A percentile compares a stretch with the other conserved stretches of the same genome.
phyloP scores from a whole-genome alignment of 2,329 filamentous ascomycete species.

The Fonsecaea monophora region DNA sequence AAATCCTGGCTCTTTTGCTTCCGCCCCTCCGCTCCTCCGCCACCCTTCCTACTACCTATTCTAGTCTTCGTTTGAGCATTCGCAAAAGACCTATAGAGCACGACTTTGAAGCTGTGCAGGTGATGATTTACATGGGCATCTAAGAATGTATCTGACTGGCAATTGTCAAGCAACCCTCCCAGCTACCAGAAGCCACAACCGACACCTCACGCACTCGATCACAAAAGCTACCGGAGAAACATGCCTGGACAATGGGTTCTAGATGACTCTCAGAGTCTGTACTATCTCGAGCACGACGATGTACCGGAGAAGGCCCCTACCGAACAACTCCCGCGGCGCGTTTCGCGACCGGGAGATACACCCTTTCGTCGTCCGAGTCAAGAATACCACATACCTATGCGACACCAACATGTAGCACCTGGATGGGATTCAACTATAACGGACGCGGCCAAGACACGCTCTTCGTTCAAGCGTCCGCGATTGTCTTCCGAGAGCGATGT shows the following conservation, averaged over 20 bases:
- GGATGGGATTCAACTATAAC: background rate
- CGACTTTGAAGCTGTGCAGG: background rate
- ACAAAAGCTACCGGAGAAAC: background rate
- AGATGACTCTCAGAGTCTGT: conserved; percentile 20
- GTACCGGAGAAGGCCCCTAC: background rate
- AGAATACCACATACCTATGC: background rate
- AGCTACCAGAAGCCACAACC: background rate
- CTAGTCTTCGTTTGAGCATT: background rate
- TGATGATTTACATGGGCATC: background rate
- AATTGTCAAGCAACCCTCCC: background rate
- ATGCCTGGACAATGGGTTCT: conserved; percentile 22
- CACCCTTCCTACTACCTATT: background rate
- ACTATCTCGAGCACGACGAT: conserved; percentile 14
- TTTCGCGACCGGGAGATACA: background rate
- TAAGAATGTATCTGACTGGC: background rate
- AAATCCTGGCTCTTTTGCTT: background rate
- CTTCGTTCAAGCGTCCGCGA: conserved; percentile 1
- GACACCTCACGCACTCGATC: background rate
- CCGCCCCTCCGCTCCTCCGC: background rate
- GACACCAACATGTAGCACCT: background rate
- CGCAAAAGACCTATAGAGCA: background rate
- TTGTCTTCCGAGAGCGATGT: background rate
- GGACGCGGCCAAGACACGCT: background rate
- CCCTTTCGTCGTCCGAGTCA: background rate
- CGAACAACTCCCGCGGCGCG: background rate